These are phyloP conservation scores for Leptoxyphium fumago DNA, from an alignment of 2,329 filamentous ascomycete genomes.

Conservation along the genomic window DNA sequence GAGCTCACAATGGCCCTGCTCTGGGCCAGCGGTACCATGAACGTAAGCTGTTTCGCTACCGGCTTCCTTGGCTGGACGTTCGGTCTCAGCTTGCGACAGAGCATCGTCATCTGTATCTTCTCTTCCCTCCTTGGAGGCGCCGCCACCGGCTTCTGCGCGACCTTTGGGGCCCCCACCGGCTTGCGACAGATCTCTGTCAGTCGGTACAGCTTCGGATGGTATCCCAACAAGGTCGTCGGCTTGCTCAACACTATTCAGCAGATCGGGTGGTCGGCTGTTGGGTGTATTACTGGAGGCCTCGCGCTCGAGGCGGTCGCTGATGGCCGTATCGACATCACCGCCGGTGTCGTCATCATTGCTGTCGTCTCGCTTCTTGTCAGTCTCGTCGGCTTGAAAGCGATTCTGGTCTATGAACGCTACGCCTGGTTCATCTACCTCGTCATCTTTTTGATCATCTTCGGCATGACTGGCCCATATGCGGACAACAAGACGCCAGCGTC, in stretches of 20 bases:
- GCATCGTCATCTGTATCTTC: slow-evolving; percentile 17
- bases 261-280: slow-evolving; percentile 27
- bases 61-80: slow-evolving; percentile 36
- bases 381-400: slow-evolving; percentile 28
- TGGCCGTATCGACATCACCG: slow-evolving; percentile 28
- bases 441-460: slow-evolving; percentile 34
- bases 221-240: slow-evolving; percentile 33
- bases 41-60: slow-evolving; percentile 21
- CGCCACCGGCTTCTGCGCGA: slow-evolving; percentile 20
- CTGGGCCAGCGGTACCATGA: slow-evolving; percentile 23
- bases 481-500: slow-evolving; percentile 20
- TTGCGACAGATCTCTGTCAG: slow-evolving; percentile 31
- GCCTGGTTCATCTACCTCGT: slow-evolving; percentile 35
- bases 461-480: slow-evolving; percentile 30
- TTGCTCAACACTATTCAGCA: slow-evolving; percentile 33
- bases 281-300: slow-evolving; percentile 29
- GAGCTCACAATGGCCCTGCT: slow-evolving; percentile 19
- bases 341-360: slow-evolving; percentile 30
- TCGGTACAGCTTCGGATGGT: slow-evolving; percentile 37
- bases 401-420: slow-evolving; percentile 35
- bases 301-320: slow-evolving; percentile 27
- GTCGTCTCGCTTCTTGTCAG: slow-evolving; percentile 23
- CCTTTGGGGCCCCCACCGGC: slow-evolving; percentile 19
- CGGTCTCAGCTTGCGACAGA: slow-evolving; percentile 30
- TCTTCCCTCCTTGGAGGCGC: slow-evolving; percentile 19